Evolutionary conservation across 177 flowering plant genomes (phyloP).

Genomic region (Vitis hybrid): DNA sequence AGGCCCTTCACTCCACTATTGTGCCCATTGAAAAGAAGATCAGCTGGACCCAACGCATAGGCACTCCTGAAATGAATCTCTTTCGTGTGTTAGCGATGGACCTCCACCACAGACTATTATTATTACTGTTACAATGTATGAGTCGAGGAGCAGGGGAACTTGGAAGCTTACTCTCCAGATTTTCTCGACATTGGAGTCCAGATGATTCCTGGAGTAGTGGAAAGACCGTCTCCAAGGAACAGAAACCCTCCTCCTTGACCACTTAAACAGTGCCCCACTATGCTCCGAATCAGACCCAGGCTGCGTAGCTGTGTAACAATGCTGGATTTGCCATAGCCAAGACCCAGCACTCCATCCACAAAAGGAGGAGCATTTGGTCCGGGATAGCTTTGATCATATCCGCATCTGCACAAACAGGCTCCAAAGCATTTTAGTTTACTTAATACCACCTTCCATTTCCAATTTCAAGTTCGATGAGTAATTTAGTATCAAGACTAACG

Average conservation of each 20-base stretch:
- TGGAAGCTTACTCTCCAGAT: conserved; percentile 33
- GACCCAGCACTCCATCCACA: conserved; percentile 88
- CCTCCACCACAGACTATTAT: no score
- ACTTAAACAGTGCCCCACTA: conserved; percentile 65
- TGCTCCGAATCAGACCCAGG: conserved; percentile 40
- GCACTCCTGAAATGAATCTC: conserved; percentile 33
- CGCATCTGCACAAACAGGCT: conserved; percentile 60
- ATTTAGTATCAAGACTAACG: no score
- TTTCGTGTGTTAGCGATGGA: background rate
- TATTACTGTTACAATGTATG: background rate
- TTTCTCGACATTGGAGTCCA: conserved; percentile 45
- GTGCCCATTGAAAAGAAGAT: conserved; percentile 39
- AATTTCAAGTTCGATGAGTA: no score
- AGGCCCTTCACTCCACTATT: conserved; percentile 45
- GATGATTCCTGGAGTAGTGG: conserved; percentile 41
- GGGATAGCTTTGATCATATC: conserved; percentile 63
- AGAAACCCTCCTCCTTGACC: conserved; percentile 57
- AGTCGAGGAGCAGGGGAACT: background rate
- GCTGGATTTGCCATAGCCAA: conserved; percentile 64
- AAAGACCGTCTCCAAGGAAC: conserved; percentile 54
- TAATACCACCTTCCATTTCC: no score
- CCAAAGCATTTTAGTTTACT: background rate
- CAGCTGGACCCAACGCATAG: conserved; percentile 57
- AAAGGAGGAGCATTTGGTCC: conserved; percentile 31
- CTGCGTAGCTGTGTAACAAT: conserved; percentile 43